These are phyloP conservation scores for Cladosporium sp. DNA, from an alignment of 2,329 filamentous ascomycete genomes.

Conservation along the genomic window DNA sequence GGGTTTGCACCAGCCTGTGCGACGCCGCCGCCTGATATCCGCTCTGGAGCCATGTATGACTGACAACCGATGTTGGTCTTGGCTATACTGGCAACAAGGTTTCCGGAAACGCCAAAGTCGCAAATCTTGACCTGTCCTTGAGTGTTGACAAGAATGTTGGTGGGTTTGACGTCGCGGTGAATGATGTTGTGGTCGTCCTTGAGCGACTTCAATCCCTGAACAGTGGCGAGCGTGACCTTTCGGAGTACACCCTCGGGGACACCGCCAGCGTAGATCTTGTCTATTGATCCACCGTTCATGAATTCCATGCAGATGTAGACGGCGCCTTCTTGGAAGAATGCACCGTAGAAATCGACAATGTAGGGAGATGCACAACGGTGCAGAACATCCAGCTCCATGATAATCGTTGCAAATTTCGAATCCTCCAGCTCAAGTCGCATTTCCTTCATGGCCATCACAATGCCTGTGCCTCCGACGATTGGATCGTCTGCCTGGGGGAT, in stretches of 20 bases:
- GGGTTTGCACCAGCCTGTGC: constrained; percentile 64
- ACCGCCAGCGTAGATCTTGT: constrained; percentile 89
- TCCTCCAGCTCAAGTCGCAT: constrained; percentile 94
- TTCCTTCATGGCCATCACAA: constrained; percentile 99
- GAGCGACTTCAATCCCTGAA: constrained; percentile 84
- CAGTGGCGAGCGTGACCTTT: constrained; percentile 86
- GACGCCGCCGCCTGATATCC: constrained; percentile 83
- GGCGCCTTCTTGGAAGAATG: constrained; percentile 97
- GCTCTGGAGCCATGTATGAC: constrained; percentile 97
- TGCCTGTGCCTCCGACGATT: constrained; percentile 53
- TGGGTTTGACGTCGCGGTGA: constrained; percentile 96
- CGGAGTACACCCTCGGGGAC: constrained; percentile 83
- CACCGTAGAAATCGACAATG: constrained; percentile 98
- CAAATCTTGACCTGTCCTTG: constrained; percentile 94
- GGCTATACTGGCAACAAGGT: constrained; percentile 93
- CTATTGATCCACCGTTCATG: constrained; percentile 97
- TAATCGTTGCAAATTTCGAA: constrained; percentile 92
- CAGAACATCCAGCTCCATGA: constrained; percentile 95
- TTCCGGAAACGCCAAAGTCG: constrained; percentile 96
- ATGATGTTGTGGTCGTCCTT: constrained; percentile 99
- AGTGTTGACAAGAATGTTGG: constrained; percentile 93
- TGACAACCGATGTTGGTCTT: constrained; percentile 99
- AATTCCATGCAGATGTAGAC: constrained; percentile 99
- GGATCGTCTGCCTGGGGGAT: constrained; percentile 21
- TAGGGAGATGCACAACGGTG: constrained; percentile 93